phyloP scores from a whole-genome alignment of 2,329 filamentous ascomycete genomes.

The Setomelanomma holmii region DNA sequence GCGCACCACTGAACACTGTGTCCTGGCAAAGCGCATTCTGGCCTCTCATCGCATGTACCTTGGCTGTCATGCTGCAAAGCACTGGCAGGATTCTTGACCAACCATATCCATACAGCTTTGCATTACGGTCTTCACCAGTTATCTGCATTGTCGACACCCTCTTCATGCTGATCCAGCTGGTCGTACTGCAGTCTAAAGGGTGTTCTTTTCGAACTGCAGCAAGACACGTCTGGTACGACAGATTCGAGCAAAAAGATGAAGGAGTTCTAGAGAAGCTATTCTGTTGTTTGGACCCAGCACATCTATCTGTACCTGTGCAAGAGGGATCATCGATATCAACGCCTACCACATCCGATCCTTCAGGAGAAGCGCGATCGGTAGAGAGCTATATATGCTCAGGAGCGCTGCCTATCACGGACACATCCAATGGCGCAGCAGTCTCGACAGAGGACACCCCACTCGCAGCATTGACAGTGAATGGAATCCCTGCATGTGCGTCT shows the following conservation, averaged over 20 bases:
- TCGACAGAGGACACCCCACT: too few species aligned
- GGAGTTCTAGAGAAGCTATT: not conserved
- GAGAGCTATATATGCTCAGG: too few species aligned
- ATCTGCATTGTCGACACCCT: constrained; percentile 6
- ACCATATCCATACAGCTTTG: not conserved
- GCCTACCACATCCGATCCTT: too few species aligned
- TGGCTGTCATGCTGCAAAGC: constrained; percentile 5
- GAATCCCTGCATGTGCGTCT: too few species aligned
- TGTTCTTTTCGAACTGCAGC: constrained; percentile 3
- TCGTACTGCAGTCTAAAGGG: not conserved
- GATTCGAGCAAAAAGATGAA: constrained; percentile 1
- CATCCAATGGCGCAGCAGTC: too few species aligned
- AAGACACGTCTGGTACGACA: constrained; percentile 6
- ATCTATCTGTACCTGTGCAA: too few species aligned
- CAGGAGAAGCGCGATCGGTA: not conserved
- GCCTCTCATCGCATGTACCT: constrained; percentile 5
- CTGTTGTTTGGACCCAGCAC: not conserved
- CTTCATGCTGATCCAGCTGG: constrained; percentile 1
- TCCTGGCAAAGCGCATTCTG: constrained; percentile 11
- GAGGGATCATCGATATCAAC: too few species aligned
- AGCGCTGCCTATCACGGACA: too few species aligned
- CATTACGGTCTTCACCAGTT: constrained; percentile 2
- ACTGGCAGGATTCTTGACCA: not conserved
- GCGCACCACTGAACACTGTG: not conserved
- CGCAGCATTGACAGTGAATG: too few species aligned